Evolutionary conservation across 805 yeast genomes (phyloP), one percentile per base, ranked within the genome.

Genomic region (Scheffersomyces spartinae): DNA sequence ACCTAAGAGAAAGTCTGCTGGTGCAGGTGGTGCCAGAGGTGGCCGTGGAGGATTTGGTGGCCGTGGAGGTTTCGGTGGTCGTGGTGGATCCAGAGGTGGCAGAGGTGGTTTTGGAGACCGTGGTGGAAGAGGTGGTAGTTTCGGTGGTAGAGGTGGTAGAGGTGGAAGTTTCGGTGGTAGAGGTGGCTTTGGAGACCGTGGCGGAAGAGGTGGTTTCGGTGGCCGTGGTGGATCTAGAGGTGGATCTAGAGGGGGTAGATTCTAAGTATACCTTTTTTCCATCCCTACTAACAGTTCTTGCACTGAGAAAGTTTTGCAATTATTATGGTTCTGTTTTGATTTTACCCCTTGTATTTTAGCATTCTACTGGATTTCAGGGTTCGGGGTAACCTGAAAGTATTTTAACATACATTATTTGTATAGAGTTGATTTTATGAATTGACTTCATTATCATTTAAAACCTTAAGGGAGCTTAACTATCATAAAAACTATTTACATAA

Each of bases 1-100:
- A 49, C 77, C 80, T 40, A 72, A 79, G 52, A 77, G 65, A 60
- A 75, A 72, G 64, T 65, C 75, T 55, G 63, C 72, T 43, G 61
- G 68, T 21, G 64, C 70, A 31, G 71, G 74, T 32, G 70, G 73
- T 23, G 41, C 49, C 17, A 43, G 54, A 16, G 68, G 71, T 19
- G 44, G 47, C 20, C 52, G 64, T 21, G 61, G 61, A 20, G 56
- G 60, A 24, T 27, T 30, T 18, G 63, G 67, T 29, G 57, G 64
- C 17, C 27, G 31, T 10, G 39, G 41, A 6, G 57, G 55, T 30
- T 23, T 39, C 28, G 63, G 68, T 21, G 60, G 67, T 26, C 31
- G 45, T n/a, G 40, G 45, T 19, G 49, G 50, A 14, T 23, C 28
- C 21, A 19, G 43, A 13, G 59, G 68, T 8, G 40, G 44, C 31